Conservation (phyloP, 1,139 yeast species). For the Pichia sp. region DNA sequence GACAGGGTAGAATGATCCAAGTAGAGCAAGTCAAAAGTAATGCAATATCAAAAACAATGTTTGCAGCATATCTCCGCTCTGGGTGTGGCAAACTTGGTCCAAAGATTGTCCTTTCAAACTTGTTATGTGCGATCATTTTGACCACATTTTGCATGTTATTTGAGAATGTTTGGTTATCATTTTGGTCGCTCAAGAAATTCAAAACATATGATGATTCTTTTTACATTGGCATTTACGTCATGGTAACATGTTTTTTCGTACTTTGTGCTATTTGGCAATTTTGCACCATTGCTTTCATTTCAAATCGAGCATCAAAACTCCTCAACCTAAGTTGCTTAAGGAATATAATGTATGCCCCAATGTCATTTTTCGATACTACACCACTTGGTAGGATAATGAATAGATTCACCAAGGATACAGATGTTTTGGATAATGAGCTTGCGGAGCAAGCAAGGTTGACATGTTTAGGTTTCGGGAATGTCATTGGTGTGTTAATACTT, state of each 20-base stretch:
- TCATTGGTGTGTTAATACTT: slow-evolving; percentile 60
- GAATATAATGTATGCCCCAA: slow-evolving; percentile 47
- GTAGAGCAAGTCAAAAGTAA: slow-evolving; percentile 36
- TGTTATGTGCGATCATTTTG: slow-evolving; percentile 38
- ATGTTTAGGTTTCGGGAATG: slow-evolving; percentile 45
- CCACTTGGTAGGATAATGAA: slow-evolving; percentile 59
- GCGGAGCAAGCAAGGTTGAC: slow-evolving; percentile 49
- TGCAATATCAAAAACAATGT: slow-evolving; percentile 37
- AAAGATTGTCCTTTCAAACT: slow-evolving; percentile 41
- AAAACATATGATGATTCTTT: slow-evolving; percentile 50
- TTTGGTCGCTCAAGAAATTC: slow-evolving; percentile 67
- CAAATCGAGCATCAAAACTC: slow-evolving; percentile 36
- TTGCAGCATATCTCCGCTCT: slow-evolving; percentile 46
- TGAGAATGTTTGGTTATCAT: slow-evolving; percentile 79
- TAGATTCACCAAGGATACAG: slow-evolving; percentile 60
- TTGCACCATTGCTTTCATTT: slow-evolving; percentile 33
- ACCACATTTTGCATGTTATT: slow-evolving; percentile 60
- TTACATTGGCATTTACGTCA: slow-evolving; percentile 69
- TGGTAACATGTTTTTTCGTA: slow-evolving; percentile 40
- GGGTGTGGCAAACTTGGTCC: slow-evolving; percentile 54
- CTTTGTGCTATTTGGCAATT: slow-evolving; percentile 41
- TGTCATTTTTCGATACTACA: slow-evolving; percentile 55
- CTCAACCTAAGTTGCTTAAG: slow-evolving; percentile 42
- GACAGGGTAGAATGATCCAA: slow-evolving; percentile 32
- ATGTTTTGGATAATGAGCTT: slow-evolving; percentile 54